phyloP scores from a whole-genome alignment of 2,329 filamentous ascomycete species.

The Diaporthe capsici region DNA sequence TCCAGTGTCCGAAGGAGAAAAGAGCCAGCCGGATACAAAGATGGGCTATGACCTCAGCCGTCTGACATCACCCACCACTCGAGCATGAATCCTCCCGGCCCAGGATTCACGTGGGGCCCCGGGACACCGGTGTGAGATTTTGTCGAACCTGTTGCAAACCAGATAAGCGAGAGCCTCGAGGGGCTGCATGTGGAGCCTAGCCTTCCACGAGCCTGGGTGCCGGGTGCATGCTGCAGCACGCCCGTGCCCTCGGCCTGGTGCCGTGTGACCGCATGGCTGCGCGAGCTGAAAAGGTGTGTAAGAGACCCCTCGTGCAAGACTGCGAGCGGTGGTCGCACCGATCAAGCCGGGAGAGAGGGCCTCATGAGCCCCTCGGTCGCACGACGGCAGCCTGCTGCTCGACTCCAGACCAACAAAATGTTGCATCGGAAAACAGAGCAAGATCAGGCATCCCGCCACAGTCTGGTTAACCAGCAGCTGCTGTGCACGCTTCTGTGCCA shows the following conservation, averaged over 20 bases:
- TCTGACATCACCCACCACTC: conserved; percentile 8
- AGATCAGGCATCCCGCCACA: background rate
- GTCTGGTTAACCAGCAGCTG: conserved; percentile 13
- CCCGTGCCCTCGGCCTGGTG: conserved; percentile 2
- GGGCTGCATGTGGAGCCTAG: conserved; percentile 8
- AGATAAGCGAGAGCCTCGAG: conserved; percentile 36
- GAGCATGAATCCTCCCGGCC: conserved; percentile 2
- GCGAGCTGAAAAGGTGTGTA: conserved; percentile 12
- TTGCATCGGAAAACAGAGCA: conserved; percentile 5
- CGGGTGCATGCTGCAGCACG: conserved; percentile 19
- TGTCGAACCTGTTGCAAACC: conserved; percentile 27
- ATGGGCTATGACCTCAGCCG: conserved; percentile 12
- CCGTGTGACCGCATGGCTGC: conserved; percentile 32
- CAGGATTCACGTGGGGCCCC: conserved; percentile 26
- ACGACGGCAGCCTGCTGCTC: conserved; percentile 27
- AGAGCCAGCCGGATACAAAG: conserved; percentile 33
- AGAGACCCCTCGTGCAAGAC: conserved; percentile 26
- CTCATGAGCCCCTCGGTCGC: conserved; percentile 12
- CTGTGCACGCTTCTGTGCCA: background rate
- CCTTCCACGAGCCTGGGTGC: conserved; percentile 18
- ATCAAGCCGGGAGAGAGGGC: background rate
- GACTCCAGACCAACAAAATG: background rate
- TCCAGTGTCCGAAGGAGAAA: conserved; percentile 25
- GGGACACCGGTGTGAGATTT: conserved; percentile 35
- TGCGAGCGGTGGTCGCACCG: conserved; percentile 31